Evolutionary conservation across 805 yeast genomes (phyloP).

Genomic region (Candida mattraensis): DNA sequence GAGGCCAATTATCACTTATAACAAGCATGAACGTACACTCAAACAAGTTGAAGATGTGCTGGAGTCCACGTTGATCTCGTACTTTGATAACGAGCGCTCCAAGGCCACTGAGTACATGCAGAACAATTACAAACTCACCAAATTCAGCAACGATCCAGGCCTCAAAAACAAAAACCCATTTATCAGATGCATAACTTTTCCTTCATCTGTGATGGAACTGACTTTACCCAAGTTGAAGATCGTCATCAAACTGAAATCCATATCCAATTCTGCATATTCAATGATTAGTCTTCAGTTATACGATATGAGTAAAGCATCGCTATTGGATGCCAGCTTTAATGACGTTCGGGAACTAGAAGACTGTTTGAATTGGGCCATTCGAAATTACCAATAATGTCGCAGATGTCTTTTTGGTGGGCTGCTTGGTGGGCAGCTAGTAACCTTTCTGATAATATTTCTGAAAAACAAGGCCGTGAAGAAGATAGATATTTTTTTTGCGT

Average conservation of each 20-base stretch:
- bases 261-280: constrained; percentile 18
- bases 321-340: constrained; percentile 47
- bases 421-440: no score
- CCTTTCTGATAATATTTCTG: no score
- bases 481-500: constrained; percentile 1
- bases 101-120: constrained; percentile 14
- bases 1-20: constrained; percentile 58
- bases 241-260: constrained; percentile 15
- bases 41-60: constrained; percentile 33
- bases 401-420: no score
- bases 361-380: constrained; percentile 56
- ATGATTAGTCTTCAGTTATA: constrained; percentile 15
- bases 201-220: constrained; percentile 23
- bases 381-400: constrained; percentile 10
- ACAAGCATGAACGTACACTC: constrained; percentile 50
- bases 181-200: constrained; percentile 21
- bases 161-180: constrained; percentile 21
- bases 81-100: constrained; percentile 21
- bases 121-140: constrained; percentile 15
- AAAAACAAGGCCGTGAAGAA: constrained; percentile 3
- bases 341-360: constrained; percentile 54
- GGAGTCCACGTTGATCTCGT: constrained; percentile 14
- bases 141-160: constrained; percentile 24
- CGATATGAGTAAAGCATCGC: constrained; percentile 19
- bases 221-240: constrained; percentile 12